Evolutionary conservation across 2,329 filamentous ascomycete species (phyloP), one percentile per base, ranked within the genome.

Genomic region (Cercospora zeina): DNA sequence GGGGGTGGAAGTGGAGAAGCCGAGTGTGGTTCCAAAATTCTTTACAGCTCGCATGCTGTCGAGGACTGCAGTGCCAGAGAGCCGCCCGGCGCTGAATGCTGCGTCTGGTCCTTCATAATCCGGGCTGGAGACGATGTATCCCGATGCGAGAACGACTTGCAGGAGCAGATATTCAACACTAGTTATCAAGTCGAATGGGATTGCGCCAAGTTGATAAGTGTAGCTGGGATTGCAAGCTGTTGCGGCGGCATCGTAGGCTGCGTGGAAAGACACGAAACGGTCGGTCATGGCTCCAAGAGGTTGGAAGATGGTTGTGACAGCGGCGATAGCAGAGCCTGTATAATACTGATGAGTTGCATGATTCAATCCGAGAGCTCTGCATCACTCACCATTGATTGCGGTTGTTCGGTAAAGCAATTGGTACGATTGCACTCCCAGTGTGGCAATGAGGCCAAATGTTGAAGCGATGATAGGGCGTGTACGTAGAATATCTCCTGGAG

Each of bases 21-120:
- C 65, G 0, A 79, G 69, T 4, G 71, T 70, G 1, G 55, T 53
- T 4, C 58, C 59, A 19, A 55, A 72, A 7, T 71, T 68, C 10
- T 75, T 61, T 0, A 77, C 74, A 7, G 79, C 79, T 4, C 80
- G 77, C 19, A 81, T 72, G 7, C 70, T 70, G 67, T 82, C 77
- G 6, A 81, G 66, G 2, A 75, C 76, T 0, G 74, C 76, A 50
- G 79, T 75, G 1, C 79, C 80, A 0, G 74, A 71, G 39, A 78
- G 71, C 4, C 74, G 71, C 7, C 78, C 78, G 6, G 69, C 65
- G 36, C 58, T 62, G 36, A 72, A 73, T 2, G 70, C 70, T 9
- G 70, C 69, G 47, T 73, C 69, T 9, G 69, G 64, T 5, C 69
- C 70, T 63, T 80, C 75, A 61, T 77, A 79, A 65, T 83, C 82